Evolutionary conservation across 495 filamentous ascomycete genomes (phyloP).

Genomic region (Talaromyces proteolyticus): DNA sequence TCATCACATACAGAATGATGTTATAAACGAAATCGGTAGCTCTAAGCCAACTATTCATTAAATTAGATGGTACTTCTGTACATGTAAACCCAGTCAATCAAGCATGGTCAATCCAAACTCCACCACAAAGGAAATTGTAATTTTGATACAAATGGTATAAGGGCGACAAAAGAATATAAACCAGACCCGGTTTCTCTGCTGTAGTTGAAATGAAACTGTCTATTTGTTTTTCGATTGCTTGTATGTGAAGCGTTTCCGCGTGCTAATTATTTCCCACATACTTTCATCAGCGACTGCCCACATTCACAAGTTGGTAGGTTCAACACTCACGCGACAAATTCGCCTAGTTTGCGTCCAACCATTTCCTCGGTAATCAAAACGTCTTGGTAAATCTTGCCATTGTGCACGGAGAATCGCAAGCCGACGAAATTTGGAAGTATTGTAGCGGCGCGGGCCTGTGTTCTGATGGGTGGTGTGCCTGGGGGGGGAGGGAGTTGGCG

Average conservation of each 20-base stretch:
- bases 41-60: not conserved
- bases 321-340: conserved; percentile 78
- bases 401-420: conserved; percentile 87
- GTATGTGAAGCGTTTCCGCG: conserved; percentile 79
- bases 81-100: not conserved
- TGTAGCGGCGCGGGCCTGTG: conserved; percentile 83
- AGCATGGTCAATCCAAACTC: not conserved
- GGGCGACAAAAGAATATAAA: not conserved
- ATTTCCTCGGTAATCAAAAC: conserved; percentile 91
- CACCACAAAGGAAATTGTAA: not conserved
- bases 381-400: conserved; percentile 90
- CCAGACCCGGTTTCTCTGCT: too few relatives aligned
- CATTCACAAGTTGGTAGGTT: not conserved
- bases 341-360: conserved; percentile 96
- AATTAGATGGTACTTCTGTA: not conserved
- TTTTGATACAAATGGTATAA: not conserved
- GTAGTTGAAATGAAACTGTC: too few relatives aligned
- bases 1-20: too few relatives aligned
- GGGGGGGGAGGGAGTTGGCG: conserved; percentile 41
- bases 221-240: conserved; percentile 76
- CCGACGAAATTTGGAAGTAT: conserved; percentile 97
- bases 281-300: too few relatives aligned
- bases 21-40: too few relatives aligned
- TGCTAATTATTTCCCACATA: conserved; percentile 49
- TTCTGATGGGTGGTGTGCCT: conserved; percentile 72